Evolutionary conservation across 768 basidiomycete genomes (phyloP).

Genomic region (Arthromyces matolae): DNA sequence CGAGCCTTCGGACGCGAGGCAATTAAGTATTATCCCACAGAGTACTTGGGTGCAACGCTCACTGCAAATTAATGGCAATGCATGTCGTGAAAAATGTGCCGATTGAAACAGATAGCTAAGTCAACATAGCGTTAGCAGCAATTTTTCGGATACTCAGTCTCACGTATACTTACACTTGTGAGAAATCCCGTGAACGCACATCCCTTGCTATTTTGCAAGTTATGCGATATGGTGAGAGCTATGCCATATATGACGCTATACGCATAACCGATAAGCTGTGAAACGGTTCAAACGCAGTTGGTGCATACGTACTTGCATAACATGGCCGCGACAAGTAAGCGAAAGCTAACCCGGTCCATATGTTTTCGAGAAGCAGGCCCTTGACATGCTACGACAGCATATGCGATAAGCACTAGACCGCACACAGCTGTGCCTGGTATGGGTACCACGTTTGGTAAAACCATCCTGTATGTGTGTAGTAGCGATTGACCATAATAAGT

Average conservation of each 20-base stretch:
- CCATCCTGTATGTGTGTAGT: no score
- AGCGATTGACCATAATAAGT: no score
- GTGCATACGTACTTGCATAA: neutral
- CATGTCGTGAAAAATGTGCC: constrained; percentile 7
- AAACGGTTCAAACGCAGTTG: neutral
- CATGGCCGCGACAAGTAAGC: constrained; percentile 1
- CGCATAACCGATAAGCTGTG: neutral
- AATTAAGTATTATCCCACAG: neutral
- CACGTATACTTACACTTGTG: neutral
- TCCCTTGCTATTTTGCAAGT: neutral
- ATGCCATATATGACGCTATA: neutral
- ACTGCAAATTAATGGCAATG: constrained; percentile 7
- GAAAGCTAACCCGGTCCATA: constrained; percentile 1
- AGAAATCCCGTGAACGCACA: neutral
- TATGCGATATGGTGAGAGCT: neutral
- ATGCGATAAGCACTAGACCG: constrained; percentile 1
- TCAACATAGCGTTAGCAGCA: neutral
- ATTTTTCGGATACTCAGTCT: neutral
- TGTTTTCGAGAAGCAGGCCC: neutral
- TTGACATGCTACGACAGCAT: neutral
- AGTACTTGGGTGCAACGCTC: neutral
- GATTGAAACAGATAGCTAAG: neutral
- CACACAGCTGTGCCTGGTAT: neutral
- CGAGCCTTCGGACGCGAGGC: neutral
- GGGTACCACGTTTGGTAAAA: no score